phyloP scores from a whole-genome alignment of 345 rosid genomes.

The Citrus sinensis region DVS_A1.0 CM039165.1:22297501-22298000 shows the following conservation, averaged over 20 bases:
- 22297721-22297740: not conserved
- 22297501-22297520: slow-evolving; percentile 71
- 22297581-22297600: slow-evolving; percentile 29
- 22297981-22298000: not conserved
- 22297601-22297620: slow-evolving; percentile 32
- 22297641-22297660: slow-evolving; percentile 43
- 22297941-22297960: not conserved
- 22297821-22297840: too few relatives aligned
- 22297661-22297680: slow-evolving; percentile 25
- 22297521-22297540: slow-evolving; percentile 61
- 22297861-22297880: too few relatives aligned
- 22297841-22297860: too few relatives aligned
- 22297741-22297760: not conserved
- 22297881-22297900: not conserved
- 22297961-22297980: not conserved
- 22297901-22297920: not conserved
- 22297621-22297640: slow-evolving; percentile 21
- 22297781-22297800: too few relatives aligned
- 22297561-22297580: slow-evolving; percentile 72
- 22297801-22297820: too few relatives aligned
- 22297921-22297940: not conserved
- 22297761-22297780: not conserved
- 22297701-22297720: not conserved
- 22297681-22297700: not conserved
- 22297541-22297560: slow-evolving; percentile 72